Evolutionary conservation across 805 yeast genomes (phyloP).

Genomic region (Candida ficus): DNA sequence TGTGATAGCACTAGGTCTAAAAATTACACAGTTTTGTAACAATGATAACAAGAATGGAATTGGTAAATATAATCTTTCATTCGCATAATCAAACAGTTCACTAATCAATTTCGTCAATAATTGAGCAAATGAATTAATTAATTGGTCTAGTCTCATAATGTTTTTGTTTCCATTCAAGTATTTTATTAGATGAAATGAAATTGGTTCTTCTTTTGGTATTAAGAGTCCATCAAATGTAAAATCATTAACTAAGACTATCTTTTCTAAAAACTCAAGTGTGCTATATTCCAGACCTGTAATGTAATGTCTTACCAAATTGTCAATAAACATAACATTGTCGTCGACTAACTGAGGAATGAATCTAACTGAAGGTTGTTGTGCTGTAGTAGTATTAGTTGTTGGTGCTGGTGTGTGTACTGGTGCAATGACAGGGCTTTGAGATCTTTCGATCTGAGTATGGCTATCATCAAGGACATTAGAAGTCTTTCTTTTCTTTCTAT

Average conservation of each 20-base stretch:
- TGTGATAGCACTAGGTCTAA: conserved; percentile 58
- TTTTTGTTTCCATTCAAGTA: conserved; percentile 40
- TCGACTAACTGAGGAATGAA: conserved; percentile 22
- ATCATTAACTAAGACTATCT: conserved; percentile 19
- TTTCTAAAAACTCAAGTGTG: conserved; percentile 31
- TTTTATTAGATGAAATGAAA: conserved; percentile 32
- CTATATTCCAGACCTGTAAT: conserved; percentile 31
- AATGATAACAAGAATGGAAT: conserved; percentile 60
- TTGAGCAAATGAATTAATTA: conserved; percentile 39
- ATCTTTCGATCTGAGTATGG: background rate
- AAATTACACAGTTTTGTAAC: conserved; percentile 48
- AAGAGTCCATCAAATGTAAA: conserved; percentile 16
- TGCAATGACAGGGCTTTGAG: background rate
- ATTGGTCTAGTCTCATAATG: conserved; percentile 41
- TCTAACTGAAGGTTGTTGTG: conserved; percentile 1
- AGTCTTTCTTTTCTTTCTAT: conserved; percentile 18
- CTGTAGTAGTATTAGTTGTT: background rate
- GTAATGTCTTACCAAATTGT: conserved; percentile 27
- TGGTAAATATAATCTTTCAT: conserved; percentile 24
- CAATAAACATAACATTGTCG: conserved; percentile 34
- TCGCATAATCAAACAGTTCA: conserved; percentile 4
- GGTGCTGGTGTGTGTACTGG: background rate
- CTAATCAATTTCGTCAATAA: conserved; percentile 28
- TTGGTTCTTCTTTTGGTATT: conserved; percentile 28
- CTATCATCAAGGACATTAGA: background rate